These are phyloP conservation scores for Hypericum androsaemum DNA, from an alignment of 345 rosid species.

Conservation along the genomic window DNA sequence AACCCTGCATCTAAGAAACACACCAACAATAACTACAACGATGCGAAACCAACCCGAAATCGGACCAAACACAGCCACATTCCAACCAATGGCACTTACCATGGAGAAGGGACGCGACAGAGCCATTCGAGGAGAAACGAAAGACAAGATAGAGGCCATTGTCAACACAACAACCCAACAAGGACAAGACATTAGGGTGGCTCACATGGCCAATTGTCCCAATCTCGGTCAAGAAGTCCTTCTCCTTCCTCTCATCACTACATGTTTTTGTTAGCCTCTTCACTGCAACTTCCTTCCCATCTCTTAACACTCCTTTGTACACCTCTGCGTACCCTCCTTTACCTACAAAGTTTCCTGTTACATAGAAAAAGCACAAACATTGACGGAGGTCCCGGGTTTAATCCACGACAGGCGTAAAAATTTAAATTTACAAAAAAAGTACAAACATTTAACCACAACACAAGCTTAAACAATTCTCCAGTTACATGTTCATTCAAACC, in stretches of 20 bases:
- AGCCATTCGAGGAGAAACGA: conserved; percentile 76
- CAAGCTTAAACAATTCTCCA: neutral
- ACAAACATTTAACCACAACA: neutral
- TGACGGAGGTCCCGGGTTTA: no score
- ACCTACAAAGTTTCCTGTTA: conserved; percentile 63
- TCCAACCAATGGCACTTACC: conserved; percentile 28
- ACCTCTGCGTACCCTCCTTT: conserved; percentile 95
- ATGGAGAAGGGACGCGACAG: conserved; percentile 86
- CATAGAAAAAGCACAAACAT: neutral
- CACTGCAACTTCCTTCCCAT: conserved; percentile 69
- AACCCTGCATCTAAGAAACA: conserved; percentile 35
- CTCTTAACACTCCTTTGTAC: conserved; percentile 47
- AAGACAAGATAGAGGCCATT: conserved; percentile 84
- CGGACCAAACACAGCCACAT: conserved; percentile 11
- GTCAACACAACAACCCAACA: conserved; percentile 83
- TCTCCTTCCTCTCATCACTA: conserved; percentile 77
- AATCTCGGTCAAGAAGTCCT: conserved; percentile 83
- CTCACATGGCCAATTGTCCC: conserved; percentile 88
- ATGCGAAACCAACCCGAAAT: neutral
- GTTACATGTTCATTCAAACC: no score
- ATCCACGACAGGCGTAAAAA: no score
- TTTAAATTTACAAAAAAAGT: neutral
- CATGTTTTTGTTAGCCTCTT: conserved; percentile 64
- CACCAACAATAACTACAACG: neutral
- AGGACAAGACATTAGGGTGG: conserved; percentile 68